These are phyloP conservation scores for Hypoxylon sp. DNA, from an alignment of 2,329 filamentous ascomycete genomes.

Conservation along the genomic window DNA sequence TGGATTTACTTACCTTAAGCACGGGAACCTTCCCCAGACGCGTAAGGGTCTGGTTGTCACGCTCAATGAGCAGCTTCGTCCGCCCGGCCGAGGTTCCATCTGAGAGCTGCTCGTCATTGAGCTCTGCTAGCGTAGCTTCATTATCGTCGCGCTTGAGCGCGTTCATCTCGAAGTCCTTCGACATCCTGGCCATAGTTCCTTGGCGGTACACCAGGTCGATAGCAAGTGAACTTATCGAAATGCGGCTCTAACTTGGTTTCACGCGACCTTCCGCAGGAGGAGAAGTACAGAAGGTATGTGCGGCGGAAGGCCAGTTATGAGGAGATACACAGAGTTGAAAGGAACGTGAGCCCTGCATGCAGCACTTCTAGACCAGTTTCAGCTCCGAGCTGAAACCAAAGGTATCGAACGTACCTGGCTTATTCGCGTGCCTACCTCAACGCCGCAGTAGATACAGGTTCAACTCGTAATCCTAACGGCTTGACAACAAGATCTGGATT, in stretches of 20 bases:
- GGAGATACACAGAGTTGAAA: not conserved
- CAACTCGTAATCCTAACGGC: constrained; percentile 5
- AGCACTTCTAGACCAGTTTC: constrained; percentile 5
- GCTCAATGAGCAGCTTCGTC: constrained; percentile 19
- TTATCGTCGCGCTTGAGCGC: constrained; percentile 16
- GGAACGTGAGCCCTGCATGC: constrained; percentile 4
- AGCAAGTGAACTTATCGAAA: not conserved
- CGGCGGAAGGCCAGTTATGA: constrained; percentile 2
- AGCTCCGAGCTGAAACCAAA: constrained; percentile 24
- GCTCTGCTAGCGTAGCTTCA: constrained; percentile 18
- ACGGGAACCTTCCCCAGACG: constrained; percentile 40
- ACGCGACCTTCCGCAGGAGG: not conserved
- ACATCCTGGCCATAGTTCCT: constrained; percentile 20
- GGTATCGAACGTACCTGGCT: constrained; percentile 3
- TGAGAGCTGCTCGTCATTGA: constrained; percentile 17
- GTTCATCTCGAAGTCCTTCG: constrained; percentile 26
- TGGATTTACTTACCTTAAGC: constrained; percentile 25
- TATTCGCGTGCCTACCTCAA: not conserved
- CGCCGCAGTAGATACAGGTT: not conserved
- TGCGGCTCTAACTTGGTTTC: not conserved
- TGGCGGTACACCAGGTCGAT: not conserved
- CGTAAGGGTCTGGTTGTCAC: constrained; percentile 29
- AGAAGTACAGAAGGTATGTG: not conserved
- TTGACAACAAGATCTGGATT: not conserved
- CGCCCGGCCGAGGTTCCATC: constrained; percentile 11